These are phyloP conservation scores for Ganoderma multipileum DNA, from an alignment of 1,284 basidiomycete genomes.

Conservation along the genomic window DNA sequence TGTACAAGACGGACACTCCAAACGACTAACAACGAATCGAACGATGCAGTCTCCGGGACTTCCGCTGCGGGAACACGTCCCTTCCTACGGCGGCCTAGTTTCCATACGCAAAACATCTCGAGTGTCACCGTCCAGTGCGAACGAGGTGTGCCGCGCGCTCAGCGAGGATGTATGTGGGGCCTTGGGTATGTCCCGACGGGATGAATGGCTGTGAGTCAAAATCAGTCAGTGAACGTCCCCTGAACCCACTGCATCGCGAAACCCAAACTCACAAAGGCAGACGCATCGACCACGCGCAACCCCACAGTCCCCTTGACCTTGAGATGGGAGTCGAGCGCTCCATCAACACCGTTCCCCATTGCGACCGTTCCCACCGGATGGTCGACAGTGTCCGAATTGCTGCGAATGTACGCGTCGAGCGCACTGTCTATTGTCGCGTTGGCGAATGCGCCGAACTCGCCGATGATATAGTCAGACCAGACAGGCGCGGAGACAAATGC, in stretches of 20 bases:
- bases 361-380: slow-evolving; percentile 38
- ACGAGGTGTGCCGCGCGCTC: slow-evolving; percentile 18
- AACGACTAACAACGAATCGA: too few species aligned
- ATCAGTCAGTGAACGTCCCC: neutral
- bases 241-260: neutral
- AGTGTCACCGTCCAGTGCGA: neutral
- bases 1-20: too few species aligned
- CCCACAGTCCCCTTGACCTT: slow-evolving; percentile 20
- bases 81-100: too few species aligned
- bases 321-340: slow-evolving; percentile 12
- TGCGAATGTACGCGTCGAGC: slow-evolving; percentile 28
- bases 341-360: slow-evolving; percentile 27
- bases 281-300: slow-evolving; percentile 25
- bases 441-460: slow-evolving; percentile 13
- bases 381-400: slow-evolving; percentile 31
- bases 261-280: slow-evolving; percentile 19
- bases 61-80: too few species aligned
- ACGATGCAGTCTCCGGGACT: too few species aligned
- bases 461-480: slow-evolving; percentile 17
- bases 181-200: slow-evolving; percentile 19
- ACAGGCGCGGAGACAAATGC: slow-evolving; percentile 11
- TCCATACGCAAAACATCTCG: too few species aligned
- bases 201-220: slow-evolving; percentile 15
- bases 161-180: slow-evolving; percentile 16
- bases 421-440: slow-evolving; percentile 33